Base-by-base conservation (phyloP, 1,284 basidiomycete species). In the Fomes fomentarius region DNA sequence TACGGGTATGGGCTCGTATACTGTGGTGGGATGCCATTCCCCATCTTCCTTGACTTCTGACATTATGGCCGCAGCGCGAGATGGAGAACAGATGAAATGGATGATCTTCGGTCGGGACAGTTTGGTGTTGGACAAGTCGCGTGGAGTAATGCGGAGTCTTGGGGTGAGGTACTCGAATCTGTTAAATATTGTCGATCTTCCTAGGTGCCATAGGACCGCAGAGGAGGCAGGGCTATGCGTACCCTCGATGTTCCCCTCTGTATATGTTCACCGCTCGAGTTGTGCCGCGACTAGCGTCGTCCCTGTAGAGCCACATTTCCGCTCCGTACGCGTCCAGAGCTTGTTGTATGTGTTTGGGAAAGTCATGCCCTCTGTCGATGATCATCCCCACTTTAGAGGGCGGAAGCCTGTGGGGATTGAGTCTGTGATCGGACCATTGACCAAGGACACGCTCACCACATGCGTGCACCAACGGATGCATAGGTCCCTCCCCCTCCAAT, bases 401-500 rank as follows among this genome's bases (percentile, higher is more conserved):
- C 1, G 84, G 76, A 8, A 93, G 72, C 90, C 89, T 91, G 47
- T 58, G 7, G 31, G 39, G 5, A 38, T 2, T 7, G 15, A 31
- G n/a, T 19, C 21, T 30, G 7, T 30, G 28, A 30, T 30, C 28
- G 9, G 33, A n/a, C n/a, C n/a, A n/a, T n/a, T n/a, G n/a, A n/a
- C n/a, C n/a, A n/a, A n/a, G n/a, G n/a, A 19, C 46, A 61, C 8
- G 43, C 66, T 50, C 50, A 90, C 92, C 93, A 93, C 67, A 95
- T 83, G 33, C 93, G 80, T 21, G 91, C 87, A 4, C 93, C 93
- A 38, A 95, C 78, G 38, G 77, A 74, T 52, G 89, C 87, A 68
- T 90, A 91, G 0, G 87, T 91, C 1, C 95, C 95, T 6, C 93
- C 95, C 0, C 95, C 95, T 28, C 95, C 95, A 56, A 97, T 93